These are phyloP conservation scores for Stentor roeselii DNA, from an alignment of 73 alveolate species.

Conservation along the genomic window DNA sequence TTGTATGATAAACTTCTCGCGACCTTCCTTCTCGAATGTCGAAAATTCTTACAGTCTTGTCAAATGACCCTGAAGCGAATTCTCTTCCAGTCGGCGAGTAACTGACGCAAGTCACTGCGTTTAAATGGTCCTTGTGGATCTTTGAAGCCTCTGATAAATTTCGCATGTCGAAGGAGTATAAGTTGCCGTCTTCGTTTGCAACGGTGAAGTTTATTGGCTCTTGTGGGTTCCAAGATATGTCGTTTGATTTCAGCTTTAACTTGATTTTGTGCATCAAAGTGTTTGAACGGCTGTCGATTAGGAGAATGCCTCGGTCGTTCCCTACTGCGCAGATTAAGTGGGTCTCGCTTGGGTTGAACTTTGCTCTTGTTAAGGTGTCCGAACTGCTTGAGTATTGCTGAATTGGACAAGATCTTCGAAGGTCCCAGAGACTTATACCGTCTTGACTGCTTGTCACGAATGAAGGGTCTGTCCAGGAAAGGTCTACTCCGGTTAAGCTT, in stretches of 20 bases:
- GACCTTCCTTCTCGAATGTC: constrained; percentile 80
- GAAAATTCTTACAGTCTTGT: constrained; percentile 93
- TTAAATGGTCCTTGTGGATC: constrained; percentile 96
- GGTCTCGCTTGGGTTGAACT: constrained; percentile 89
- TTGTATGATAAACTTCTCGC: constrained; percentile 95
- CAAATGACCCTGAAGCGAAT: constrained; percentile 96
- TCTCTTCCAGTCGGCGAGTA: constrained; percentile 95
- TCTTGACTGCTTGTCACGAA: constrained; percentile 64
- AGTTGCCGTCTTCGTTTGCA: constrained; percentile 96
- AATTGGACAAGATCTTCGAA: constrained; percentile 92
- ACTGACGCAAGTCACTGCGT: constrained; percentile 71
- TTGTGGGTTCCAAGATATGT: constrained; percentile 96
- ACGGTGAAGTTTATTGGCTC: constrained; percentile 96
- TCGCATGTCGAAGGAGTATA: constrained; percentile 97
- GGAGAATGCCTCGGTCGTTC: constrained; percentile 85
- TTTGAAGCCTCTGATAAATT: constrained; percentile 83
- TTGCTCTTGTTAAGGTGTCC: constrained; percentile 85
- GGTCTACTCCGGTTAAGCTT: constrained; percentile 5
- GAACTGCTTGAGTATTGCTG: constrained; percentile 86
- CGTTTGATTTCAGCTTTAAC: constrained; percentile 83
- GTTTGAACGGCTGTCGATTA: constrained; percentile 90
- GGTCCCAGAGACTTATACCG: constrained; percentile 91
- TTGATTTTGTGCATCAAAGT: constrained; percentile 83
- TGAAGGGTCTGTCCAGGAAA: constrained; percentile 8
- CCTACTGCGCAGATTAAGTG: constrained; percentile 77